Percentiles rank a stretch among this genome's conserved stretches.
These are phyloP conservation scores for Hortiboletus flavorubellus DNA, from an alignment of 768 basidiomycete genomes.

Conservation along the genomic window DNA sequence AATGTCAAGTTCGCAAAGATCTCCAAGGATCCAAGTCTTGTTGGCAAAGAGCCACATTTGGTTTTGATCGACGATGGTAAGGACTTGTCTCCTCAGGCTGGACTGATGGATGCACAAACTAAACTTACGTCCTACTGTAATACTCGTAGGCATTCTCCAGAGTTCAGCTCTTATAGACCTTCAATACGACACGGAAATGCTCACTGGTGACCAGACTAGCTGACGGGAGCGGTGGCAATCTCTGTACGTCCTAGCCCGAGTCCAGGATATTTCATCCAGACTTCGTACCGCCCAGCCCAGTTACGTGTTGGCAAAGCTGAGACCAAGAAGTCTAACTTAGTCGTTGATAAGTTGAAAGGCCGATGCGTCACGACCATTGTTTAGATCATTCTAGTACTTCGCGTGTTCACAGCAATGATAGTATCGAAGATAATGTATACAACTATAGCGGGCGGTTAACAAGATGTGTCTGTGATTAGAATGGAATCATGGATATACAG, in stretches of 20 bases:
- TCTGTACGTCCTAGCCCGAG: too few species aligned
- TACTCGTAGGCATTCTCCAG: neutral
- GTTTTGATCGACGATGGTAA: slow-evolving; percentile 37
- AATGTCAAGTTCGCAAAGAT: slow-evolving; percentile 32
- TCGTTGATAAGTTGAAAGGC: too few species aligned
- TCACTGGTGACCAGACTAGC: slow-evolving; percentile 33
- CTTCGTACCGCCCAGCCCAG: too few species aligned
- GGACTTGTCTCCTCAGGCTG: neutral
- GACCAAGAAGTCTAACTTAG: too few species aligned
- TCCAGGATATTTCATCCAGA: too few species aligned
- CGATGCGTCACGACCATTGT: too few species aligned
- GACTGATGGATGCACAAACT: slow-evolving; percentile 20
- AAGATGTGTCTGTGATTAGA: neutral
- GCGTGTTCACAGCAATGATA: too few species aligned
- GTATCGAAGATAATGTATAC: neutral
- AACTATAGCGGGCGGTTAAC: neutral
- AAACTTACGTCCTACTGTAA: neutral
- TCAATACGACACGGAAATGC: slow-evolving; percentile 31
- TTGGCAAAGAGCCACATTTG: slow-evolving; percentile 27
- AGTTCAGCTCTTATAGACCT: slow-evolving; percentile 29
- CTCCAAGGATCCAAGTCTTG: slow-evolving; percentile 9
- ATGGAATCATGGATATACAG: neutral
- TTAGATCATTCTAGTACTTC: too few species aligned
- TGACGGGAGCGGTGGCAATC: slow-evolving; percentile 16
- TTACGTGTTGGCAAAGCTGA: too few species aligned